Percentiles rank a stretch among this genome's conserved stretches.
phyloP scores from a whole-genome alignment of 345 rosid genomes.

The Salix suchowensis region DNA sequence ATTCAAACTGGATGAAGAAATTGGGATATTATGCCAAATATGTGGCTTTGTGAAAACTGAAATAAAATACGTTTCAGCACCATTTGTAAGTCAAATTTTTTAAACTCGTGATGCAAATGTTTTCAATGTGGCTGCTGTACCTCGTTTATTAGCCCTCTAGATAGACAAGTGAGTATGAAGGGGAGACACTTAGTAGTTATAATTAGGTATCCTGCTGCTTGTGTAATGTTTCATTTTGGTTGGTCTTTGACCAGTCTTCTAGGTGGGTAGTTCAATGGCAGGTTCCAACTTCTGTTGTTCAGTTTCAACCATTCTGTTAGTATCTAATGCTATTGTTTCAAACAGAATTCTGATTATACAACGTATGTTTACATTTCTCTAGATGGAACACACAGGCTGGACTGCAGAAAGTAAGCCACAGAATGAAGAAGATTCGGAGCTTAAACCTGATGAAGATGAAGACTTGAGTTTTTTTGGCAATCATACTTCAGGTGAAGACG shows the following conservation, averaged over 20 bases:
- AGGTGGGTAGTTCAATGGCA: not conserved
- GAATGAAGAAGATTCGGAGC: conserved; percentile 33
- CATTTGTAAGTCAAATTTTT: conserved; percentile 66
- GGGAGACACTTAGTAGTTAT: not conserved
- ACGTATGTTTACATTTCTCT: conserved; percentile 2
- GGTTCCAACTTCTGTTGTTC: not conserved
- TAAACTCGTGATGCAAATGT: not conserved
- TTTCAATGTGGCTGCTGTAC: not conserved
- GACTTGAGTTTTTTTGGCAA: conserved; percentile 27
- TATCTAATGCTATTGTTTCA: not conserved
- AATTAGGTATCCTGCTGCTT: not conserved
- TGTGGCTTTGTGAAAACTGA: conserved; percentile 77
- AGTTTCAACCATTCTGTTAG: not conserved
- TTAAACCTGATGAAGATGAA: conserved; percentile 24
- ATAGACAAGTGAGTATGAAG: not conserved
- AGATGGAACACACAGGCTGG: conserved; percentile 46
- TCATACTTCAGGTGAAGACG: conserved; percentile 17
- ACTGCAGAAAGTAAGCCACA: conserved; percentile 29
- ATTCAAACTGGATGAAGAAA: conserved; percentile 66
- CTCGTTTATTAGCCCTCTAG: not conserved
- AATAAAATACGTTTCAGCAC: conserved; percentile 64
- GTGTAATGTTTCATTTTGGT: not conserved
- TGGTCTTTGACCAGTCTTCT: not conserved
- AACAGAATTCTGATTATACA: conserved; percentile 1
- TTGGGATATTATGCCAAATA: conserved; percentile 59